Evolutionary conservation across 257 asterid species (phyloP), one percentile per base, ranked within the genome.

Genomic region (Capsicum pubescens): DNA sequence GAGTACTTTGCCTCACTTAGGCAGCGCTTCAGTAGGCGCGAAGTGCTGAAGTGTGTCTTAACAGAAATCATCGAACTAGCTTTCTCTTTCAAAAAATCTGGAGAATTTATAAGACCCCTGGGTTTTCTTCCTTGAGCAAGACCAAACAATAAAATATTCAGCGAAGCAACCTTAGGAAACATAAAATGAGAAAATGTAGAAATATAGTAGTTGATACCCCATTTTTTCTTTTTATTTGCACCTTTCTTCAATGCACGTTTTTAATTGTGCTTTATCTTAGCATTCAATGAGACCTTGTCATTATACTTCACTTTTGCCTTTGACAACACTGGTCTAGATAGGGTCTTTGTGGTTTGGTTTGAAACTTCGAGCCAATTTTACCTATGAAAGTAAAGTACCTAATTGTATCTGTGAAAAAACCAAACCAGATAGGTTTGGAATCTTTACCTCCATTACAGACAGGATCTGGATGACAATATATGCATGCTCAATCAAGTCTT

Each of bases 251-350:
- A 52, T 21, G 61, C 15, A 16, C 0, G 5, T 46, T 76, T 76
- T 52, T 52, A 76, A 76, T 52, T 76, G 44, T 76, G 81, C 48
- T 52, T 76, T 76, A 76, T 54, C 61, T 72, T 48, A 50, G 46
- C 39, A 50, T 52, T 52, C 61, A 52, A 76, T 50, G 12, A 76
- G 42, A 21, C 8, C 81, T 52, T 76, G 44, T 21, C 8, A 3
- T 76, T 52, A 21, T 19, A 42, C 21, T 52, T 7, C n/a, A 21
- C 5, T 71, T 21, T 76, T 21, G 61, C 80, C 80, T 21, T 52
- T 13, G 81, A 76, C 21, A 50, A 50, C 13, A 76, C 61, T 52
- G 21, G 81, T 76, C 42, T 48, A 48, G 80, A 46, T 48, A 72
- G 59, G 59, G 14, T 61, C 80, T 50, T 26, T 50, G 61, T 76